These are phyloP conservation scores for Podila clonocystis DNA, from an alignment of 192 early-diverging fungal species.

Conservation along the genomic window DNA sequence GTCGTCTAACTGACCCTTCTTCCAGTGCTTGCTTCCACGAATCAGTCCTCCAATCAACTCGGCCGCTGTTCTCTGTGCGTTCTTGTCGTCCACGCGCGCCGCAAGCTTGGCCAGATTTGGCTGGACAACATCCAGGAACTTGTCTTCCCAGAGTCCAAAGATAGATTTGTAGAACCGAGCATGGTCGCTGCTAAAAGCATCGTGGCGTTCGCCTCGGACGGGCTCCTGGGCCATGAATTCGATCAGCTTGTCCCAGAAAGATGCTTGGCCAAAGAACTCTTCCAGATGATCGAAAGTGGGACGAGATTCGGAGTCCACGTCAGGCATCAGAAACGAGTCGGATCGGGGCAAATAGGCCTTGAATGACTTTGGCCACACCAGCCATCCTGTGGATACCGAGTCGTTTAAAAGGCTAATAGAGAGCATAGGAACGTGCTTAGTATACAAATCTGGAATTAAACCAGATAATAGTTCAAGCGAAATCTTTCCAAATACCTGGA, in stretches of 20 bases:
- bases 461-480: neutral
- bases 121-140: conserved; percentile 64
- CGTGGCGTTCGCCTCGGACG: conserved; percentile 64
- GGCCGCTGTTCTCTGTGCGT: conserved; percentile 81
- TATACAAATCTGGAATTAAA: too few relatives aligned
- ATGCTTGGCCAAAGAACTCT: conserved; percentile 56
- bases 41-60: conserved; percentile 86
- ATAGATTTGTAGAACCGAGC: conserved; percentile 74
- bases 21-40: conserved; percentile 92
- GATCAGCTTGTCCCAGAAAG: conserved; percentile 77
- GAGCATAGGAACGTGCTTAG: neutral
- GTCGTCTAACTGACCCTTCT: conserved; percentile 32
- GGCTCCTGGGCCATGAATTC: conserved; percentile 77
- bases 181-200: conserved; percentile 68
- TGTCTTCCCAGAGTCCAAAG: conserved; percentile 76
- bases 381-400: conserved; percentile 76
- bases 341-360: conserved; percentile 63
- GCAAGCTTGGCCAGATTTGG: conserved; percentile 64
- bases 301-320: conserved; percentile 66
- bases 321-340: conserved; percentile 51
- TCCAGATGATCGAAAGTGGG: conserved; percentile 66
- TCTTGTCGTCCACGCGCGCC: conserved; percentile 70
- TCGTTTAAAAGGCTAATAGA: conserved; percentile 66
- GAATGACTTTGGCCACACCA: conserved; percentile 76
- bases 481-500: conserved; percentile 23